Percentiles rank a stretch among this genome's conserved stretches.
Evolutionary conservation across 495 filamentous ascomycete species (phyloP).

Genomic region (Copromyces sp.): DNA sequence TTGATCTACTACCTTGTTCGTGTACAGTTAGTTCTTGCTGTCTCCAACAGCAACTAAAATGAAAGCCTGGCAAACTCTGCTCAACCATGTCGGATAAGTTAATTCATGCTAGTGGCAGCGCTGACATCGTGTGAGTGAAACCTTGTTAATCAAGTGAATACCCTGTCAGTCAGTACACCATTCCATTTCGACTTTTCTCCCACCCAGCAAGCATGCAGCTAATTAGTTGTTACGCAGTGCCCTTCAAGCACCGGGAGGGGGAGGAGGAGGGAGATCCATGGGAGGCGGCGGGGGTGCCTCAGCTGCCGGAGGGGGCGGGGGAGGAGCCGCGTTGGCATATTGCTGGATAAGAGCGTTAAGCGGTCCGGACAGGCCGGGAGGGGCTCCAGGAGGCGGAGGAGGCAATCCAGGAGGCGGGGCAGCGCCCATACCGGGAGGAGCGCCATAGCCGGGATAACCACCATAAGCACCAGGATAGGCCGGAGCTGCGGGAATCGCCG

Average conservation of each 20-base stretch:
- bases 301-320: constrained; percentile 42
- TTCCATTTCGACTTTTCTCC: not conserved
- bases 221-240: not conserved
- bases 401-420: constrained; percentile 45
- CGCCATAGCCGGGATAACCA: constrained; percentile 48
- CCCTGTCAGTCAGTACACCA: not conserved
- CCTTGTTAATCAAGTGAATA: not conserved
- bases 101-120: not conserved
- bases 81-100: not conserved
- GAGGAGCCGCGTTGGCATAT: constrained; percentile 48
- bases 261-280: constrained; percentile 65
- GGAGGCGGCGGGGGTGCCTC: constrained; percentile 67
- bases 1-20: not conserved
- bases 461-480: constrained; percentile 47
- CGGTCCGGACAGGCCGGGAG: constrained; percentile 49
- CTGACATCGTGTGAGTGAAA: not conserved
- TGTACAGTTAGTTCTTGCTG: not conserved
- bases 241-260: constrained; percentile 45
- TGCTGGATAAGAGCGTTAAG: constrained; percentile 59
- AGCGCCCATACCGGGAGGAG: constrained; percentile 46
- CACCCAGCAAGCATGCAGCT: not conserved
- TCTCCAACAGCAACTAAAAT: not conserved
- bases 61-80: not conserved
- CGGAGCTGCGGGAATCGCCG: constrained; percentile 37
- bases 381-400: constrained; percentile 52